Evolutionary conservation across 495 filamentous ascomycete genomes (phyloP), one percentile per base, ranked within the genome.

Genomic region (Cercophora sp.): DNA sequence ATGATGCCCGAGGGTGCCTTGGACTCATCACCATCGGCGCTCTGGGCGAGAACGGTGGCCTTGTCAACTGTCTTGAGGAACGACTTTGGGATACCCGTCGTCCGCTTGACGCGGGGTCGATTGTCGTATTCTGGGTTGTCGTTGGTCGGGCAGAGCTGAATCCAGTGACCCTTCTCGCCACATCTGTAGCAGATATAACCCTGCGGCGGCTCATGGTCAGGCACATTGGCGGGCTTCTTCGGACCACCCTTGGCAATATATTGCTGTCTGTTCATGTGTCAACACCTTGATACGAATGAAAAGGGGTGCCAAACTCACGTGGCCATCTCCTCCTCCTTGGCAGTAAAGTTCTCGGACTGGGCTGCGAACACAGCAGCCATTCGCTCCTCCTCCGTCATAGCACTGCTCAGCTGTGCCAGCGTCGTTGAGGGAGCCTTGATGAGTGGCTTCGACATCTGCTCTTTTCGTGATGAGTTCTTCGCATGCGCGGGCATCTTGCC

Each of bases 111-210:
- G 41, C 90, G 83, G 41, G 90, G 89, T 24, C 87, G 85, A 54
- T 88, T 87, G 69, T 97, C 92, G 62, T 87, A 97, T 36, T 89
- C 89, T 2, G 94, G 92, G 60, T 99, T 92, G 66, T 95, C 88
- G 65, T 99, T 99, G 13, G 93, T 99, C 15, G 93, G 93, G 56
- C 93, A 98, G 9, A 84, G 82, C 71, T 96, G 89, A 48, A 99
- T 99, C 91, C 92, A 97, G 67, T 99, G 93, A 19, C 94, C 93
- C 74, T 97, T 98, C 69, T 96, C 87, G 51, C 90, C 86, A 70
- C 93, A 99, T n/a, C 93, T 87, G 61, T 96, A 96, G 70, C 93
- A 99, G 51, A 96, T 81, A 66, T 99, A 99, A 26, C 91, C 91
- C 20, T 86, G 84, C 4, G 93, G 91, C 13, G 92, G 91, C 8